Base-by-base conservation (phyloP, 1,284 basidiomycete species). In the Takashimella tepidaria region DNA sequence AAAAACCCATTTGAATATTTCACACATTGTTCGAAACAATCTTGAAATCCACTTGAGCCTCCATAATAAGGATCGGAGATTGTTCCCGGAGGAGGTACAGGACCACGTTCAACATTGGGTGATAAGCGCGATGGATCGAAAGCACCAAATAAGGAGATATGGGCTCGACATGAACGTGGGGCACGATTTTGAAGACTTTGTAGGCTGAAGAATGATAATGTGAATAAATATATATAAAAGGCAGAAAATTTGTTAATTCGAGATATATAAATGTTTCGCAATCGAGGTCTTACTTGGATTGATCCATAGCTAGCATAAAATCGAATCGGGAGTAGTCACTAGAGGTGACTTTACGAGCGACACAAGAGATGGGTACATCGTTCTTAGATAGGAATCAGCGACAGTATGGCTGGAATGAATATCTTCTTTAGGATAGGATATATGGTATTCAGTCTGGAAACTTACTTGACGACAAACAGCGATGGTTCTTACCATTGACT, bases 261-360 rank as follows among this genome's bases (percentile, higher is more conserved):
- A n/a, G n/a, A n/a, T n/a, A n/a, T n/a, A n/a, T n/a, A n/a, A n/a
- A n/a, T n/a, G n/a, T n/a, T n/a, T n/a, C n/a, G n/a, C n/a, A n/a
- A n/a, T n/a, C n/a, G n/a, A n/a, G 19, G 23, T 57, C 72, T 48
- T 45, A 74, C 72, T 72, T 72, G 31, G 59, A 53, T 24, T 64
- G 53, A 55, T 74, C 78, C 77, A 78, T 78, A 2, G 78, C 78
- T 25, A 79, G 66, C 49, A 79, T 79, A 59, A 76, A 76, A 64
- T 78, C 69, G 56, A 78, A 79, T 8, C 59, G 56, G 47, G 50
- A 41, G 48, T 71, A 79, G 64, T 79, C 78, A 10, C 49, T 19
- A 6, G 47, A 44, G 0, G 51, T 52, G 21, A 79, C 71, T 16
- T 67, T 68, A 40, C 78, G 67, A 1, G 78, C 78, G 1, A 61